Base-by-base conservation (phyloP, 345 rosid genomes). In the Lagerstroemia speciosa region DNA sequence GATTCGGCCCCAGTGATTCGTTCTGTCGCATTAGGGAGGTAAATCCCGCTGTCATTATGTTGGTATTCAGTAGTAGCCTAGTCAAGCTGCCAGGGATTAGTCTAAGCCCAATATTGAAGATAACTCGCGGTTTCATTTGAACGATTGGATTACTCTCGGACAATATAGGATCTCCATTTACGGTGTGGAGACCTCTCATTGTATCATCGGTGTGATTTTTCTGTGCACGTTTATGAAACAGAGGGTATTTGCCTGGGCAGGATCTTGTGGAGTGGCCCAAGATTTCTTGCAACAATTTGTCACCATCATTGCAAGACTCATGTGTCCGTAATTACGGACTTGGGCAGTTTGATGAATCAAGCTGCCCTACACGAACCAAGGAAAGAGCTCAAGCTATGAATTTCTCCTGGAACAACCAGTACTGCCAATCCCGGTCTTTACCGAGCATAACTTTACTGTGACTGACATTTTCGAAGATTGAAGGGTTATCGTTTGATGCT, bases 1-100 rank as follows among this genome's bases (percentile, higher is more conserved):
- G 67, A 82, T 75, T 69, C 84, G 84, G 72, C 86, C 87, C 77
- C 88, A 89, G 83, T 95, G 88, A 90, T 72, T 46, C 50, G 24
- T 62, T 29, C 50, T 64, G 34, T 65, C 55, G 8, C 26, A 20
- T n/a, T 43, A 64, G 63, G 67, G n/a, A 66, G 68, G 67, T 65
- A 40, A 38, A 29, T 2, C 2, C 63, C 29, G 20, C 20, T 58
- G 20, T 26, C 2, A 6, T 14, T 58, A 27, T 30, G 63, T 30
- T 16, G 19, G 34, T 3, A 2, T 36, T 36, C 67, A 6, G 4
- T 58, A 19, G 32, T 19, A 1, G 9, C 16, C 10, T 14, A 41
- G 46, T 41, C 15, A 41, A 7, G 46, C 46, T 9, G 15, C 3
- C 46, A 8, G 12, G 46, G 14, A 41, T 41, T 41, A 16, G 16